phyloP scores from a whole-genome alignment of 257 asterid genomes.

The Nicotiana tabacum region DNA sequence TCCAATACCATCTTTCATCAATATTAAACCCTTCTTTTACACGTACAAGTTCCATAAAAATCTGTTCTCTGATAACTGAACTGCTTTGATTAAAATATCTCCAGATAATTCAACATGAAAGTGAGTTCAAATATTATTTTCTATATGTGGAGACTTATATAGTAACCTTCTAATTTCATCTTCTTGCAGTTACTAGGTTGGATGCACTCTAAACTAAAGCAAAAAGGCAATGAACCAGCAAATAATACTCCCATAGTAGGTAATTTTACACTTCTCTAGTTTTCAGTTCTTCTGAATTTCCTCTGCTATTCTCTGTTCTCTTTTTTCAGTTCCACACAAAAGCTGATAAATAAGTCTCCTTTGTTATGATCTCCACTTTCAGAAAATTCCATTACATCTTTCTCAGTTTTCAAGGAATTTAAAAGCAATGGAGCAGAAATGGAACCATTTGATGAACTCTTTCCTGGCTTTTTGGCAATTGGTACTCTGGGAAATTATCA shows the following conservation, averaged over 20 bases:
- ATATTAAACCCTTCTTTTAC: slow-evolving; percentile 14
- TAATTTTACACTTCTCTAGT: slow-evolving; percentile 19
- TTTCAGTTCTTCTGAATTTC: background rate
- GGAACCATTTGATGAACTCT: slow-evolving; percentile 43
- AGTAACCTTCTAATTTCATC: slow-evolving; percentile 23
- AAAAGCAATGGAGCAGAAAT: slow-evolving; percentile 26
- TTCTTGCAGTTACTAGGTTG: slow-evolving; percentile 77
- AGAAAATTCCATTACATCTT: slow-evolving; percentile 43
- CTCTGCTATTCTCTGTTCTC: background rate
- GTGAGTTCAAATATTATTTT: slow-evolving; percentile 37
- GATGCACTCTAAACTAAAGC: slow-evolving; percentile 70
- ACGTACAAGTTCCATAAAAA: slow-evolving; percentile 14
- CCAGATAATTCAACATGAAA: slow-evolving; percentile 52
- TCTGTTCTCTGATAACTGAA: slow-evolving; percentile 17
- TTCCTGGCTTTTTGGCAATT: slow-evolving; percentile 76
- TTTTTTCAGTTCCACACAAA: background rate
- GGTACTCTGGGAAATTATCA: slow-evolving; percentile 69
- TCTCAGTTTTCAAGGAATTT: slow-evolving; percentile 26
- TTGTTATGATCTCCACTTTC: slow-evolving; percentile 23
- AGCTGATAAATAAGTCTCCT: background rate
- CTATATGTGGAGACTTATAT: slow-evolving; percentile 12
- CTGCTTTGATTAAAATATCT: slow-evolving; percentile 34
- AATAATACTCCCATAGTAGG: slow-evolving; percentile 45
- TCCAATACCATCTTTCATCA: slow-evolving; percentile 20
- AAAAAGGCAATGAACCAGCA: slow-evolving; percentile 34